Conservation (phyloP, 257 asterid species). For the Cinchona pubescens region DNA sequence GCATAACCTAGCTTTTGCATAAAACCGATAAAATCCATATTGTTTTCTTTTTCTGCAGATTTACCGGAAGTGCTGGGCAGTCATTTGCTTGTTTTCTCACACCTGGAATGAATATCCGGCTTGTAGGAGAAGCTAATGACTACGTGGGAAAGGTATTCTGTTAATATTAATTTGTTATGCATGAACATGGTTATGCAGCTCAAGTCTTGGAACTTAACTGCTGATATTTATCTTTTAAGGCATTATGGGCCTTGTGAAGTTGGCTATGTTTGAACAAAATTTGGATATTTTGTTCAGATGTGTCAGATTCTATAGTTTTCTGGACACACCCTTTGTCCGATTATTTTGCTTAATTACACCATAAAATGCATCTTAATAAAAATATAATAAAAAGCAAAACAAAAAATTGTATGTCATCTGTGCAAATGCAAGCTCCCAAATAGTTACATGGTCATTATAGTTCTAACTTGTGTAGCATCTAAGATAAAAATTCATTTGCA, state of each 20-base stretch:
- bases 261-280: no score
- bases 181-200: not conserved
- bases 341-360: not conserved
- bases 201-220: not conserved
- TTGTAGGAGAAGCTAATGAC: conserved; percentile 94
- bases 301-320: no score
- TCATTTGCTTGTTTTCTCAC: conserved; percentile 92
- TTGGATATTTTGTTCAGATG: not conserved
- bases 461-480: conserved; percentile 16
- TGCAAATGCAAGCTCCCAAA: not conserved
- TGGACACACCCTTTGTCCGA: not conserved
- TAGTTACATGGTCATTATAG: not conserved
- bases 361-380: no score
- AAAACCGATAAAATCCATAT: conserved; percentile 9
- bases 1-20: not conserved
- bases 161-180: conserved; percentile 7
- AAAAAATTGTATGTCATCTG: not conserved
- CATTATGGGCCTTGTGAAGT: not conserved
- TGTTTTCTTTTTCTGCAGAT: conserved; percentile 48
- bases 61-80: conserved; percentile 96
- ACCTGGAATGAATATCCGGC: conserved; percentile 96
- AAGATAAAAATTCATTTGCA: conserved; percentile 24
- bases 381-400: not conserved
- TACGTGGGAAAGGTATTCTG: conserved; percentile 84
- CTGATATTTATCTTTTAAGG: not conserved